Evolutionary conservation across 176 grass and related monocot species (phyloP).

Genomic region (Thinopyrum elongatum): DNA sequence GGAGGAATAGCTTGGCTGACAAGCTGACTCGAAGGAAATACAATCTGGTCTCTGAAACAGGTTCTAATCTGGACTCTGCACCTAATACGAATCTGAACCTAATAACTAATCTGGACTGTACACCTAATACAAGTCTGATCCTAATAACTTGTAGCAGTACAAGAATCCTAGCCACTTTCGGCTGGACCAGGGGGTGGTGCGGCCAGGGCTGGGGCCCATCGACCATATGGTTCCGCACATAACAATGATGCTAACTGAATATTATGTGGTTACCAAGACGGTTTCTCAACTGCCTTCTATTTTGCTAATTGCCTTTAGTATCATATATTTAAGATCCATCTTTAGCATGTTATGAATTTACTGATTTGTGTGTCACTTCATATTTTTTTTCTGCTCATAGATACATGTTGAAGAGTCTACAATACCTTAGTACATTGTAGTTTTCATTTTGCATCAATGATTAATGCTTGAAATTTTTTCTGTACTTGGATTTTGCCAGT

Average conservation of each 20-base stretch:
- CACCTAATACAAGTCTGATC: no score
- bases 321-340: slow-evolving; percentile 4
- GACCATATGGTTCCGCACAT: no score
- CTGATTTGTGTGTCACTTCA: background rate
- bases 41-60: no score
- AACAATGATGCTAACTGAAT: background rate
- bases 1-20: no score
- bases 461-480: slow-evolving; percentile 9
- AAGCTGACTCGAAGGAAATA: no score
- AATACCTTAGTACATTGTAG: background rate
- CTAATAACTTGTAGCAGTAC: no score
- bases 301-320: background rate
- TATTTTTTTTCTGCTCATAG: background rate
- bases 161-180: no score
- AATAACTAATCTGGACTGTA: no score
- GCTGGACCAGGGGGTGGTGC: no score
- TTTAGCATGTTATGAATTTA: background rate
- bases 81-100: no score
- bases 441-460: background rate
- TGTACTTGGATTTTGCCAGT: background rate
- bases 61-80: no score
- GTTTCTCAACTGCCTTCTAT: background rate
- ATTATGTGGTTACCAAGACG: background rate
- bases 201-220: no score
- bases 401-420: slow-evolving; percentile 2